Evolutionary conservation across 805 yeast species (phyloP), one percentile per base, ranked within the genome.

Genomic region (Kuraishia ogatae): DNA sequence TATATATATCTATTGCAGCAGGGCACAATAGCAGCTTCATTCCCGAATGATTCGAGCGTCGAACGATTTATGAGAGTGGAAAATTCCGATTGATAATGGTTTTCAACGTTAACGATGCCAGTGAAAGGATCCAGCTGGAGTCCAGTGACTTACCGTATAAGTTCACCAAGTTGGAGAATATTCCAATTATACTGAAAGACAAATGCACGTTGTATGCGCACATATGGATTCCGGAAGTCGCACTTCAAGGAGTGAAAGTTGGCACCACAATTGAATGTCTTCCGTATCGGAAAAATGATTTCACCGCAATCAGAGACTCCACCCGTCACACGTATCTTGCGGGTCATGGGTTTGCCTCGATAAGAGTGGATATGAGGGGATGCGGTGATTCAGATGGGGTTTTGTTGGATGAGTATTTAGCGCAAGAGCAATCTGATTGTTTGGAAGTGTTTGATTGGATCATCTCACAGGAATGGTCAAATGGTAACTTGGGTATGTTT

Each of bases 321-420:
- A 69, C 75, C 46, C 66, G 80, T 59, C 80, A 76, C 57, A 74
- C 79, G 1, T 75, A 67, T 62, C 75, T 71, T 58, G 78, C 80
- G 2, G 79, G 78, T 10, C 70, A 73, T 58, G 80, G 80, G 0
- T 65, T 75, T 28, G 77, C 76, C 1, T 73, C 77, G 2, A 65
- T 75, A 55, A 61, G 80, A 61, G 71, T 76, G 23, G 79, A 75
- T 57, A 75, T 76, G 78, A 68, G 80, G 59, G 80, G 80, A 47
- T 57, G 71, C 7, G 69, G 76, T 23, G 72, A 74, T 49, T 75
- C 79, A 0, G 79, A 70, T 57, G 78, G 71, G n/a, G 63, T 70
- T 4, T 50, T 76, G 13, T 50, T 59, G 10, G 80, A 75, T 58
- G 80, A 76, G 60, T 76, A 75, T 55, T 58, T 76, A 29, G 57